These are phyloP conservation scores for Cornus suecica DNA, from an alignment of 148 eudicot species.

Conservation along the genomic window DNA sequence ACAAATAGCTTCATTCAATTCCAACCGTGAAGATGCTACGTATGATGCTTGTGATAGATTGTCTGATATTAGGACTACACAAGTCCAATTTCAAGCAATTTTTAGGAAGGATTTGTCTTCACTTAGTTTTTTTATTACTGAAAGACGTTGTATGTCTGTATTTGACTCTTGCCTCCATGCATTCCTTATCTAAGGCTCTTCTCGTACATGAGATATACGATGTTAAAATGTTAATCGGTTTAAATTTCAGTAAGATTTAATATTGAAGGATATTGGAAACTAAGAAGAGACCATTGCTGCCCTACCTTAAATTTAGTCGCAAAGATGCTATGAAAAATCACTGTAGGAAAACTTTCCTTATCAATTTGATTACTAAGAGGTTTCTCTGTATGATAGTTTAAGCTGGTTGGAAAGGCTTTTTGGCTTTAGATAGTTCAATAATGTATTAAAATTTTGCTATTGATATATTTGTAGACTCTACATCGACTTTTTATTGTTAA, in stretches of 20 bases:
- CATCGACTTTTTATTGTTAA: slow-evolving; percentile 51
- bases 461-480: slow-evolving; percentile 40
- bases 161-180: not conserved
- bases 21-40: not conserved
- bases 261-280: not conserved
- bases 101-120: not conserved
- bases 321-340: not conserved
- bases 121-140: too few relatives aligned
- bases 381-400: not conserved
- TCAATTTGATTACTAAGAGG: too few relatives aligned
- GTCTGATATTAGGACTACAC: not conserved
- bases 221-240: not conserved
- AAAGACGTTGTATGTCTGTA: too few relatives aligned
- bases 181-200: not conserved
- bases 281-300: not conserved
- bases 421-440: not conserved
- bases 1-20: too few relatives aligned
- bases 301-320: not conserved
- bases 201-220: not conserved
- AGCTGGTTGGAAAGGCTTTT: not conserved
- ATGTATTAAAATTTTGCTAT: not conserved
- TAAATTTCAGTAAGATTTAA: not conserved
- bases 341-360: not conserved
- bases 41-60: not conserved
- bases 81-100: too few relatives aligned